phyloP scores from a whole-genome alignment of 2,329 filamentous ascomycete genomes.

The Colletotrichum paranaense region DNA sequence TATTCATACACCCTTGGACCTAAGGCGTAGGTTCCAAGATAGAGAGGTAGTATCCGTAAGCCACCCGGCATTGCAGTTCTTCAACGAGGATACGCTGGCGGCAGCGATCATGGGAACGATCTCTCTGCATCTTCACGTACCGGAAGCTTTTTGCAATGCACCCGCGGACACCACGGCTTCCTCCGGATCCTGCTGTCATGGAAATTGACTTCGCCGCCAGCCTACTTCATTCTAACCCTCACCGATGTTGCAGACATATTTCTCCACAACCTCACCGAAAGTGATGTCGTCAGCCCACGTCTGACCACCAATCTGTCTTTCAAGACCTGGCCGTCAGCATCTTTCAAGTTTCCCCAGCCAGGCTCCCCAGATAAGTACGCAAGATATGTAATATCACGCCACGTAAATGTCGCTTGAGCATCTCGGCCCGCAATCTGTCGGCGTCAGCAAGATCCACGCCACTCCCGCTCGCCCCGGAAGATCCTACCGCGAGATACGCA shows the following conservation, averaged over 20 bases:
- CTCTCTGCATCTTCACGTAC: background rate
- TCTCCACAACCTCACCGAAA: background rate
- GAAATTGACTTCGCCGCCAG: background rate
- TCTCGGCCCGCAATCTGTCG: slow-evolving; percentile 6
- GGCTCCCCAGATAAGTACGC: background rate
- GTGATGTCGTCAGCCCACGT: background rate
- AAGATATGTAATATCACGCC: slow-evolving; percentile 5
- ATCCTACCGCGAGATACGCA: slow-evolving; percentile 1
- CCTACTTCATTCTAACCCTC: background rate
- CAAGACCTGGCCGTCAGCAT: background rate
- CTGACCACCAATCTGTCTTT: background rate
- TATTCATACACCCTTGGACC: background rate
- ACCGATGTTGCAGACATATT: background rate
- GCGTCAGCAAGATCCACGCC: slow-evolving; percentile 12
- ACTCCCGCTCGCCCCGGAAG: background rate
- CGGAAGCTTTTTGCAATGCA: background rate
- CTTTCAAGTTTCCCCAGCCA: background rate
- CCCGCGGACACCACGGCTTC: background rate
- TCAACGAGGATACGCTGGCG: background rate
- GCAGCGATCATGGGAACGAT: background rate
- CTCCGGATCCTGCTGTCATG: background rate
- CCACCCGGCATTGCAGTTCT: background rate
- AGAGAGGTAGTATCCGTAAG: background rate
- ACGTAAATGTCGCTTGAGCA: slow-evolving; percentile 3
- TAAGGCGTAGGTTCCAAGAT: background rate